These are phyloP conservation scores for Quillaja saponaria DNA, from an alignment of 306 rosid species.

Conservation along the genomic window DNA sequence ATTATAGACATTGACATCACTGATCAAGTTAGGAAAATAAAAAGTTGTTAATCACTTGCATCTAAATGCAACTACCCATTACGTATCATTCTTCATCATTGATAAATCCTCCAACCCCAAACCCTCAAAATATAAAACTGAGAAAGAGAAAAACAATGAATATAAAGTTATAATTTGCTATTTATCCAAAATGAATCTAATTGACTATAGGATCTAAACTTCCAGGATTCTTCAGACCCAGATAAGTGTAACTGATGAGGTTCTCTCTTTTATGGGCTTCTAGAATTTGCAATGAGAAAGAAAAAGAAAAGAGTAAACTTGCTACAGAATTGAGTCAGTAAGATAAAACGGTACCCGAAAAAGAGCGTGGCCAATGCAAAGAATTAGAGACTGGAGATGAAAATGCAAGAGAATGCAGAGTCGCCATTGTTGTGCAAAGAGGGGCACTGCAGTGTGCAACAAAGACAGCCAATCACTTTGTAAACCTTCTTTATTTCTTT, in stretches of 20 bases:
- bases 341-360: constrained; percentile 40
- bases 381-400: constrained; percentile 60
- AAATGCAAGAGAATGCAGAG: constrained; percentile 72
- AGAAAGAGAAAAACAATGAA: no score
- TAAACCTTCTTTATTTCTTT: constrained; percentile 23
- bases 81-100: no score
- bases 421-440: constrained; percentile 54
- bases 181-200: background rate
- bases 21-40: no score
- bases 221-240: constrained; percentile 10
- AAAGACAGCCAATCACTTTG: constrained; percentile 66
- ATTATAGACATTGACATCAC: no score
- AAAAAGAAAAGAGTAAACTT: background rate
- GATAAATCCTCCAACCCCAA: no score
- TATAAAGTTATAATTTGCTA: background rate
- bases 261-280: background rate
- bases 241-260: background rate
- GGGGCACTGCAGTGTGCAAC: constrained; percentile 51
- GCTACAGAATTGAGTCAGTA: background rate
- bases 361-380: constrained; percentile 57
- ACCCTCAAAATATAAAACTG: no score
- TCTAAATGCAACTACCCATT: no score
- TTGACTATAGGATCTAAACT: constrained; percentile 1
- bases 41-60: no score
- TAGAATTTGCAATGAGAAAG: background rate